phyloP scores from a whole-genome alignment of 1,139 yeast genomes.

The Meyerozyma guilliermondii region DNA sequence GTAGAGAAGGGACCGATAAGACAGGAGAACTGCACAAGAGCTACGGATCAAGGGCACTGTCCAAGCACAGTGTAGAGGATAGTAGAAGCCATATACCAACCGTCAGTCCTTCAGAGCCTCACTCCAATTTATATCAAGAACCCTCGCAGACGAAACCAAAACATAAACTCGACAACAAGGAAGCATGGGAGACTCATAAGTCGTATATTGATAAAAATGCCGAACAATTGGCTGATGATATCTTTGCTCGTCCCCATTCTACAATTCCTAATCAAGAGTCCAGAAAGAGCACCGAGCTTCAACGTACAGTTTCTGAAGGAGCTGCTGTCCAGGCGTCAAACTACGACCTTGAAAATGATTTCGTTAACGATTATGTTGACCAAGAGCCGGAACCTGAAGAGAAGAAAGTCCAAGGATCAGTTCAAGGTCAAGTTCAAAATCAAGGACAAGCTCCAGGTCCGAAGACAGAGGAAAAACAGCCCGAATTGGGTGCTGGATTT shows the following conservation, averaged over 20 bases:
- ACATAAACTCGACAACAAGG: constrained; percentile 25
- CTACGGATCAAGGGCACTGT: background rate
- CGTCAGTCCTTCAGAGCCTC: background rate
- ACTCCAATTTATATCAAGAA: background rate
- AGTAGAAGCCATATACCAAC: background rate
- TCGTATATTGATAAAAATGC: constrained; percentile 21
- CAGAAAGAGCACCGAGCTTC: background rate
- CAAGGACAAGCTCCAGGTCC: background rate
- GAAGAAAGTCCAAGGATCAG: background rate
- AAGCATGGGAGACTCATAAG: constrained; percentile 32
- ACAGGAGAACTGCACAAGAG: constrained; percentile 2
- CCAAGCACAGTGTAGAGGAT: background rate
- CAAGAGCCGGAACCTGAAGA: background rate
- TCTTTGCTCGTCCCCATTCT: constrained; percentile 19
- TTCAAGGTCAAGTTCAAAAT: too few relatives aligned
- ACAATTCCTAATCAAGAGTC: constrained; percentile 4
- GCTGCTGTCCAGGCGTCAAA: background rate
- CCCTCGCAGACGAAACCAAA: constrained; percentile 5
- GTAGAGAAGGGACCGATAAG: background rate
- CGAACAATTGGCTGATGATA: constrained; percentile 38
- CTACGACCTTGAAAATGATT: background rate
- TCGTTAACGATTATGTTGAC: background rate
- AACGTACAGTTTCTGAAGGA: background rate
- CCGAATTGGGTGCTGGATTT: background rate
- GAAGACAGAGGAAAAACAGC: background rate